phyloP scores from a whole-genome alignment of 805 yeast species.

The Candida odintsovae region DNA sequence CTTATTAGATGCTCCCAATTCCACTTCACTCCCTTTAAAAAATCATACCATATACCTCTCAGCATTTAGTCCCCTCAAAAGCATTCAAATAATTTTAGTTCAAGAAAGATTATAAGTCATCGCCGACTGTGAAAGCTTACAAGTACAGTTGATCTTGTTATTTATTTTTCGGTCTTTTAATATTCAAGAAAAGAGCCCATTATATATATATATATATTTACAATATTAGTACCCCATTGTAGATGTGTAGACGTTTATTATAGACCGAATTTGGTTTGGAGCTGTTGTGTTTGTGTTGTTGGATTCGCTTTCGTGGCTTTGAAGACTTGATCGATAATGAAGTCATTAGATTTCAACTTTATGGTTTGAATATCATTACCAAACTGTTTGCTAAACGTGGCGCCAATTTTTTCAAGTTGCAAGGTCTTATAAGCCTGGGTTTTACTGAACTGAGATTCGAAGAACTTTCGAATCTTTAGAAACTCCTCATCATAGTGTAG shows the following conservation, averaged over 20 bases:
- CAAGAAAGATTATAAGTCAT: neutral
- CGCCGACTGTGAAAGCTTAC: neutral
- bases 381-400: conserved; percentile 12
- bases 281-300: conserved; percentile 7
- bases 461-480: conserved; percentile 17
- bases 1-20: conserved; percentile 54
- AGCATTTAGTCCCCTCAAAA: neutral
- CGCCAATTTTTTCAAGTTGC: conserved; percentile 8
- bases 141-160: neutral
- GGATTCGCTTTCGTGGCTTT: conserved; percentile 12
- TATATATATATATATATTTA: neutral
- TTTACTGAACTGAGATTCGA: conserved; percentile 6
- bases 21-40: neutral
- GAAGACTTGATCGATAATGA: conserved; percentile 10
- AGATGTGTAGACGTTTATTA: neutral
- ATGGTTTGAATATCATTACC: conserved; percentile 11
- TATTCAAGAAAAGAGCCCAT: neutral
- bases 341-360: conserved; percentile 2
- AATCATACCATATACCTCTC: neutral
- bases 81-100: neutral
- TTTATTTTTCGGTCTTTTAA: neutral
- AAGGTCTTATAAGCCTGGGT: conserved; percentile 10
- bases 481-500: conserved; percentile 18
- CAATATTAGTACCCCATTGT: neutral
- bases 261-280: conserved; percentile 4